Conservation (phyloP, 305 asterid genomes). For the Solanum hybrid region DNA sequence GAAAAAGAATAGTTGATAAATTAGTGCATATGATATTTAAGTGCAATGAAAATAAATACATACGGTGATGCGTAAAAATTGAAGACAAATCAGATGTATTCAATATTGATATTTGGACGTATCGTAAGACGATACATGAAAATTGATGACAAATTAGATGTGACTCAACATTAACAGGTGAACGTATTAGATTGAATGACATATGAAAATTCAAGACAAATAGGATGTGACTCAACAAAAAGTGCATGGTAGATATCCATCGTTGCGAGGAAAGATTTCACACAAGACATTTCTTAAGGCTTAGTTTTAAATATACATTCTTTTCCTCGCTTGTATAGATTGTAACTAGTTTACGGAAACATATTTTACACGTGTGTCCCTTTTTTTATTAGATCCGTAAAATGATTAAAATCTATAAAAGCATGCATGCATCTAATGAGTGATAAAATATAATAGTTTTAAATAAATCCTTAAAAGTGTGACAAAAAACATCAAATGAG, state of each 20-base stretch:
- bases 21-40: not conserved
- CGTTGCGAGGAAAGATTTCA: not conserved
- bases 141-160: not conserved
- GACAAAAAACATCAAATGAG: not conserved
- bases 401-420: too few species aligned
- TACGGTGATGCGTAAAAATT: not conserved
- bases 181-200: not conserved
- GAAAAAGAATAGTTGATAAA: too few species aligned
- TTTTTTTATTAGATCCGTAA: too few species aligned
- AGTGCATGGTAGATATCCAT: not conserved
- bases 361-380: not conserved
- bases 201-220: not conserved
- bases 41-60: not conserved
- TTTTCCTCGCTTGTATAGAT: not conserved
- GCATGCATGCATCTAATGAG: not conserved
- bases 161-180: not conserved
- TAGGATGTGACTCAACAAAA: not conserved
- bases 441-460: too few species aligned
- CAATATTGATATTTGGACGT: not conserved
- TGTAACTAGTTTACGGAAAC: not conserved
- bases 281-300: not conserved
- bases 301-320: not conserved
- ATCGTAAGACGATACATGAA: accelerated
- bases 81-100: not conserved
- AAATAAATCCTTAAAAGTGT: not conserved